These are phyloP conservation scores for Fusarium longipes DNA, from an alignment of 2,329 filamentous ascomycete genomes.

Conservation along the genomic window DNA sequence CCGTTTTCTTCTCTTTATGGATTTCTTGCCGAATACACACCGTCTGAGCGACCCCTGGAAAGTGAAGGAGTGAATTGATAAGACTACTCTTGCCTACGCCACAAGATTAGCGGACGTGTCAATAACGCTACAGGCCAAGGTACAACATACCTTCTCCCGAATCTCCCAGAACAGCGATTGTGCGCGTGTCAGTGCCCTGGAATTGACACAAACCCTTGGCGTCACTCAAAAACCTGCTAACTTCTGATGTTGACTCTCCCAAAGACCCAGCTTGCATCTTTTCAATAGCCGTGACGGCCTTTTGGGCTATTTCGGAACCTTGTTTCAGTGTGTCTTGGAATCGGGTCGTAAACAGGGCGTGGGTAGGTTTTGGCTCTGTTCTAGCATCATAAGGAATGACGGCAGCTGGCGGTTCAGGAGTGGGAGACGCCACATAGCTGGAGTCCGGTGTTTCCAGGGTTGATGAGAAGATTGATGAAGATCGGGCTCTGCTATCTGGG, in stretches of 20 bases:
- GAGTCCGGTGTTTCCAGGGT: not conserved
- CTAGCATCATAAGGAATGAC: slow-evolving; percentile 1
- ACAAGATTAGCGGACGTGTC: not conserved
- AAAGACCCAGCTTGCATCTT: not conserved
- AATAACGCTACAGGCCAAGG: no score
- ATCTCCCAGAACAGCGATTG: slow-evolving; percentile 24
- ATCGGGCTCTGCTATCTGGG: not conserved
- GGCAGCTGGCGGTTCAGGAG: not conserved
- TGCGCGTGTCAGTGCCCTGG: slow-evolving; percentile 19
- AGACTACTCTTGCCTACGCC: slow-evolving; percentile 47
- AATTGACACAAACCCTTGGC: slow-evolving; percentile 6
- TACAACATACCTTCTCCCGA: slow-evolving; percentile 26
- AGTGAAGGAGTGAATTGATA: slow-evolving; percentile 52
- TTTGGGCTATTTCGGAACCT: not conserved
- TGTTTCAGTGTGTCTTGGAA: slow-evolving; percentile 8
- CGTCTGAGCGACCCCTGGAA: slow-evolving; percentile 45
- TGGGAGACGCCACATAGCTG: not conserved
- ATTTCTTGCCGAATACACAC: slow-evolving; percentile 1
- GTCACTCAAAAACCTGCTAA: slow-evolving; percentile 5
- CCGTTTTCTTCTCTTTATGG: no score
- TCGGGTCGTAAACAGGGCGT: slow-evolving; percentile 2
- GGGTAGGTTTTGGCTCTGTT: slow-evolving; percentile 1
- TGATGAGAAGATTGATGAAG: not conserved
- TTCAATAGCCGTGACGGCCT: not conserved
- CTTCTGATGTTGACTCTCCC: not conserved